Evolutionary conservation across 1,284 basidiomycete genomes (phyloP), one percentile per base, ranked within the genome.

Genomic region (Pterulicium gracile): DNA sequence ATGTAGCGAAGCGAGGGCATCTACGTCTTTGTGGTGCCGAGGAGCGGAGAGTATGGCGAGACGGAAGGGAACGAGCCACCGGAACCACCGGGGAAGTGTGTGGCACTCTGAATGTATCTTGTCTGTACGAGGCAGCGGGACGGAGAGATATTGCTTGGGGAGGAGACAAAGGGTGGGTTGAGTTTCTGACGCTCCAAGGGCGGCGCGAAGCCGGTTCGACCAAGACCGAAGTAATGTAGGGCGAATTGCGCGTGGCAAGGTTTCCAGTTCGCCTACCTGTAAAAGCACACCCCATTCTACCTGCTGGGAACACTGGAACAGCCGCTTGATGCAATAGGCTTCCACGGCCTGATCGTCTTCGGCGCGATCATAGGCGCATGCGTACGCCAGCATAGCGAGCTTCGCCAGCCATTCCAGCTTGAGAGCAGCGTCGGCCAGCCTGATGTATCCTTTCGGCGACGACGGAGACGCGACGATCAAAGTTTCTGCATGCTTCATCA

Each of bases 41-140:
- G 77, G 78, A 0, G 74, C 78, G 0, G 77, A 79, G 73, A 79
- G 78, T 36, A 77, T 65, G 2, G 77, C 77, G 17, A 81, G 52
- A 42, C 72, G 67, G 53, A 68, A 73, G 3, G 78, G 77, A 24
- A 79, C 61, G 7, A 81, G 62, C 77, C 77, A 80, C 4, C 76
- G 67, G 56, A 80, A 79, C 59, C 74, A 77, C 3, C 77, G 68
- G 23, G 75, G 75, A 2, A 79, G 60, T 49, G 64, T 69, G 51
- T 63, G 63, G 27, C 7, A 32, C 27, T 32, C 27, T 32, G 10
- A 10, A 32, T 7, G 10, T 10, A n/a, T 32, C 7, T 7, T 10
- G 27, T 32, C 39, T 10, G 27, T 62, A 66, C 1, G 47, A 23
- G 1, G 15, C 24, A 1, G 24, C 44, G 0, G 40, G 15, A 23